A percentile compares a stretch with the other conserved stretches of the same genome.
phyloP scores from a whole-genome alignment of 1,139 yeast species.

The Citeromyces hawaiiensis region DNA sequence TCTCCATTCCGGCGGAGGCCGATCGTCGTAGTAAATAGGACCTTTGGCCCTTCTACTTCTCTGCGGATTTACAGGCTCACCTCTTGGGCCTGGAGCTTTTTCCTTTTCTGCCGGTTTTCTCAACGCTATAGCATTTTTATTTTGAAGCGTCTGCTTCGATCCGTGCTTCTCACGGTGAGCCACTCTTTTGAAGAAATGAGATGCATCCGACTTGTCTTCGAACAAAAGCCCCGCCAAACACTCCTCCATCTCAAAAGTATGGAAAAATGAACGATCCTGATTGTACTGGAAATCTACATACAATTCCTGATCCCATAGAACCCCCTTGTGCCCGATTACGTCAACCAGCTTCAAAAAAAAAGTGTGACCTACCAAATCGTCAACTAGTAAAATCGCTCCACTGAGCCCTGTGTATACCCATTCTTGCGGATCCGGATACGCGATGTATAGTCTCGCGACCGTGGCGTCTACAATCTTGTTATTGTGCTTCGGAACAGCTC shows the following conservation, averaged over 20 bases:
- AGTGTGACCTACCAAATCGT: slow-evolving; percentile 89
- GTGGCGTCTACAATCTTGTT: slow-evolving; percentile 87
- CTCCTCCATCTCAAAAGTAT: slow-evolving; percentile 85
- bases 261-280: slow-evolving; percentile 92
- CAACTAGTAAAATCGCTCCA: slow-evolving; percentile 81
- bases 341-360: slow-evolving; percentile 85
- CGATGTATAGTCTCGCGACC: slow-evolving; percentile 78
- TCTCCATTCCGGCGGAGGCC: slow-evolving; percentile 83
- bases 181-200: slow-evolving; percentile 71
- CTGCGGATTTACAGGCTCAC: slow-evolving; percentile 29
- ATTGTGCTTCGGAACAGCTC: slow-evolving; percentile 78
- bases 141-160: slow-evolving; percentile 71
- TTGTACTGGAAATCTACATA: slow-evolving; percentile 79
- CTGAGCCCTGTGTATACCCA: slow-evolving; percentile 86
- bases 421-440: slow-evolving; percentile 67
- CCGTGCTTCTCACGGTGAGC: slow-evolving; percentile 69
- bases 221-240: slow-evolving; percentile 82
- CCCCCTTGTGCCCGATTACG: slow-evolving; percentile 69
- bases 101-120: slow-evolving; percentile 31
- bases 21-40: slow-evolving; percentile 58
- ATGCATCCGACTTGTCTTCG: slow-evolving; percentile 82
- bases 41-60: slow-evolving; percentile 44
- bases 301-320: slow-evolving; percentile 92
- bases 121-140: slow-evolving; percentile 78
- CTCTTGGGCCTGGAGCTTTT: slow-evolving; percentile 59